These are phyloP conservation scores for Apiospora rasikravindrae DNA, from an alignment of 2,329 filamentous ascomycete species.

Conservation along the genomic window DNA sequence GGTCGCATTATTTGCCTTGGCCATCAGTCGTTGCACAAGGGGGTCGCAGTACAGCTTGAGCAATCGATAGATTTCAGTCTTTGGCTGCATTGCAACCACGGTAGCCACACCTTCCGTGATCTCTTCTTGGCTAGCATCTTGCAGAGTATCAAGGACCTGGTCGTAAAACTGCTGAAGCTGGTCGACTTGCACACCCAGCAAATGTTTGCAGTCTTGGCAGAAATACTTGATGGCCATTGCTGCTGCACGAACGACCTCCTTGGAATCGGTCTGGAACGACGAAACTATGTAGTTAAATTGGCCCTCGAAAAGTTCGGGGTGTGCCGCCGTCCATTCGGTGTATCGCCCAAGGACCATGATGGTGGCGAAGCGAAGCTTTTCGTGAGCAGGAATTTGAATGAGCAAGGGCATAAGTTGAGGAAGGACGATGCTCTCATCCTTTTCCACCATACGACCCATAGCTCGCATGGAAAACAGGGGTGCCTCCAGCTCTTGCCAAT, in stretches of 20 bases:
- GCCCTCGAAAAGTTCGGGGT: conserved; percentile 88
- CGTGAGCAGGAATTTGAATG: conserved; percentile 91
- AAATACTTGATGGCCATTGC: conserved; percentile 97
- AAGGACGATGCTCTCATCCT: conserved; percentile 84
- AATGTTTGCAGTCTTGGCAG: conserved; percentile 89
- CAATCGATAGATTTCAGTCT: conserved; percentile 79
- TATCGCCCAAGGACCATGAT: conserved; percentile 98
- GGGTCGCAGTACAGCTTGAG: conserved; percentile 95
- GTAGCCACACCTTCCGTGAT: conserved; percentile 94
- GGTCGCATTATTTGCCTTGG: conserved; percentile 82
- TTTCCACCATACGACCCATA: conserved; percentile 94
- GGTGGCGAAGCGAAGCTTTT: conserved; percentile 97
- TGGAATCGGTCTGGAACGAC: conserved; percentile 86
- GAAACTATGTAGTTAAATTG: conserved; percentile 96
- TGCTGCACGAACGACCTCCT: conserved; percentile 88
- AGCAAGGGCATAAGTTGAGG: conserved; percentile 92
- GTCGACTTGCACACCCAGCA: conserved; percentile 81
- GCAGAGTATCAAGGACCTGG: conserved; percentile 84
- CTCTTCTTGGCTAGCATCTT: conserved; percentile 88
- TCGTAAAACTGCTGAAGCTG: conserved; percentile 94
- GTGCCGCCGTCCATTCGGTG: conserved; percentile 95
- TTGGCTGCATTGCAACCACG: conserved; percentile 85
- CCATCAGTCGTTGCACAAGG: conserved; percentile 82
- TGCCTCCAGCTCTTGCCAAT: conserved; percentile 96
- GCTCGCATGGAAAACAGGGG: conserved; percentile 94